phyloP scores from a whole-genome alignment of 2,329 filamentous ascomycete species.

The Colletotrichum sp. region DNA sequence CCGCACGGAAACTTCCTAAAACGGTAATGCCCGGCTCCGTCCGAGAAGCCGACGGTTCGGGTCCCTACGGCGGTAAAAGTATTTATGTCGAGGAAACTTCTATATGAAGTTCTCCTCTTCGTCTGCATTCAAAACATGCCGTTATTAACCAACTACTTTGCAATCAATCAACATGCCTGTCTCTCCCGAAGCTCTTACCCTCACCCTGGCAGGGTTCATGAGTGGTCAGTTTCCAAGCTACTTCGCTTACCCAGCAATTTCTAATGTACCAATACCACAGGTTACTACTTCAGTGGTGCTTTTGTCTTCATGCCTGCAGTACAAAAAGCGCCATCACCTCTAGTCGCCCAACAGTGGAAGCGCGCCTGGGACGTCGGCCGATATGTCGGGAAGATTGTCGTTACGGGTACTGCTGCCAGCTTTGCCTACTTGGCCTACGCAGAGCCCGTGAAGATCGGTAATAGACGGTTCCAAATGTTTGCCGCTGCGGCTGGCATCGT shows the following conservation, averaged over 20 bases:
- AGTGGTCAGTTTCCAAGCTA: not conserved
- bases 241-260: rapidly evolving
- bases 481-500: not conserved
- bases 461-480: rapidly evolving
- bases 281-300: not conserved
- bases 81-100: rapidly evolving
- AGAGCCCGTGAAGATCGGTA: rapidly evolving
- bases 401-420: not conserved
- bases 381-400: not conserved
- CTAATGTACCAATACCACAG: rapidly evolving
- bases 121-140: no score
- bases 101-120: rapidly evolving
- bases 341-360: not conserved
- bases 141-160: no score
- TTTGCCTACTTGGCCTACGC: not conserved
- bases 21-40: not conserved
- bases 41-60: not conserved
- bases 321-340: rapidly evolving
- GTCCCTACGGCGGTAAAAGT: rapidly evolving
- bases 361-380: not conserved
- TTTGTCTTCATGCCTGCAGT: not conserved
- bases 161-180: not conserved
- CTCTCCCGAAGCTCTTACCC: not conserved
- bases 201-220: not conserved
- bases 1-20: not conserved